phyloP scores from a whole-genome alignment of 2,329 filamentous ascomycete species.

The Aspergillus unguis region DNA sequence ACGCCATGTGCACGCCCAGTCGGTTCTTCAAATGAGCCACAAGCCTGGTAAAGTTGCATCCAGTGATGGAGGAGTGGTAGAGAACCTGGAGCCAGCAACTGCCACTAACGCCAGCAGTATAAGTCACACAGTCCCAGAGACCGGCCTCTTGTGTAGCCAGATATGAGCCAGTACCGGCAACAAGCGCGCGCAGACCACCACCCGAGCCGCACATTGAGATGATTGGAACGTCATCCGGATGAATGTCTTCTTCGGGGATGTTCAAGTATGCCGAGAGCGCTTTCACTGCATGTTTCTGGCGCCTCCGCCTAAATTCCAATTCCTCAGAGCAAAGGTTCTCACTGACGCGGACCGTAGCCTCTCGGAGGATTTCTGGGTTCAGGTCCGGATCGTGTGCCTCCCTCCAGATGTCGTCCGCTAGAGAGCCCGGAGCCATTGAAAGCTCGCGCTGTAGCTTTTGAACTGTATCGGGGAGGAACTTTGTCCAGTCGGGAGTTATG shows the following conservation, averaged over 20 bases:
- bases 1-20: slow-evolving; percentile 84
- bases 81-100: slow-evolving; percentile 93
- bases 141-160: slow-evolving; percentile 80
- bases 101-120: slow-evolving; percentile 91
- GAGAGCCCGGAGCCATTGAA: slow-evolving; percentile 78
- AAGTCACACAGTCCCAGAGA: slow-evolving; percentile 89
- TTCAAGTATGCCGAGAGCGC: slow-evolving; percentile 80
- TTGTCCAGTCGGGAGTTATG: slow-evolving; percentile 80
- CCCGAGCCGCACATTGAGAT: slow-evolving; percentile 95
- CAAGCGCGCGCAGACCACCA: slow-evolving; percentile 82
- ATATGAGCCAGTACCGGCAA: slow-evolving; percentile 85
- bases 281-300: slow-evolving; percentile 64
- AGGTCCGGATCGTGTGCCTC: slow-evolving; percentile 80
- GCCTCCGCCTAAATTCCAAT: slow-evolving; percentile 65
- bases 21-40: slow-evolving; percentile 84
- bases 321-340: slow-evolving; percentile 79
- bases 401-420: slow-evolving; percentile 89
- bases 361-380: slow-evolving; percentile 82
- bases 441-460: slow-evolving; percentile 83
- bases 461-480: slow-evolving; percentile 69
- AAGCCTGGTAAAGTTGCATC: slow-evolving; percentile 64
- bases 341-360: slow-evolving; percentile 78
- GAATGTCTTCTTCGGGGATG: slow-evolving; percentile 73
- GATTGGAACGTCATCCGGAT: slow-evolving; percentile 86
- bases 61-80: slow-evolving; percentile 75